Evolutionary conservation across 179 eudicot species (phyloP), one percentile per base, ranked within the genome.

Genomic region (Actinidia arguta): DNA sequence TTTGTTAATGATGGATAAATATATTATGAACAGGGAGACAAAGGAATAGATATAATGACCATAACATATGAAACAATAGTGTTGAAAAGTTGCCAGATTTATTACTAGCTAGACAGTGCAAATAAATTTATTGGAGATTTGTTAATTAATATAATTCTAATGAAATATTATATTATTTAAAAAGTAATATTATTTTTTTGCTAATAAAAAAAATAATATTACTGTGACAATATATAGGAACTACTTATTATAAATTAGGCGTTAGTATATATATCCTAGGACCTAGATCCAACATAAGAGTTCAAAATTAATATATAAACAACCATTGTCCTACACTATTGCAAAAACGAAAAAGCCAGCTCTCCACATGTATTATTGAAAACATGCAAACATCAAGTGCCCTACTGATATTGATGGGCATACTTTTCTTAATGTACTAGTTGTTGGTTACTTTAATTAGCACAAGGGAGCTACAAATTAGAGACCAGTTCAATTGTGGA

Each of bases 381-480:
- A 58, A 71, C 14, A 12, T 36, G 67, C 16, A 39, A 79, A 56
- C 82, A 69, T 79, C 76, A 39, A 22, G 6, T 22, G 76, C 39
- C 55, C 76, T 22, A 80, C 77, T 55, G 75, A 69, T 80, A 66
- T 67, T 80, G 76, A 68, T 69, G 67, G 54, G n/a, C 27, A 22
- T 51, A 39, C 67, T 80, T 55, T 69, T 52, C 67, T 54, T 69
- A 50, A 22, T 76, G 46, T 4, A 14, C 5, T 75, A 6, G 44
- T 56, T 36, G 17, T 7, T 3, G 55, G n/a, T n/a, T 79, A 47
- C 46, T 52, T 79, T 79, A 54, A 20, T 79, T 11, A 48, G 31
- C 0, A 24, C 6, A 50, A 25, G 75, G 20, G 36, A 27, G 8
- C 52, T 0, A 24, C 62, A 18, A 31, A 47, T 62, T 48, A 22